Base-by-base conservation (phyloP, 495 filamentous ascomycete genomes). In the Aspergillus homomorphus region DNA sequence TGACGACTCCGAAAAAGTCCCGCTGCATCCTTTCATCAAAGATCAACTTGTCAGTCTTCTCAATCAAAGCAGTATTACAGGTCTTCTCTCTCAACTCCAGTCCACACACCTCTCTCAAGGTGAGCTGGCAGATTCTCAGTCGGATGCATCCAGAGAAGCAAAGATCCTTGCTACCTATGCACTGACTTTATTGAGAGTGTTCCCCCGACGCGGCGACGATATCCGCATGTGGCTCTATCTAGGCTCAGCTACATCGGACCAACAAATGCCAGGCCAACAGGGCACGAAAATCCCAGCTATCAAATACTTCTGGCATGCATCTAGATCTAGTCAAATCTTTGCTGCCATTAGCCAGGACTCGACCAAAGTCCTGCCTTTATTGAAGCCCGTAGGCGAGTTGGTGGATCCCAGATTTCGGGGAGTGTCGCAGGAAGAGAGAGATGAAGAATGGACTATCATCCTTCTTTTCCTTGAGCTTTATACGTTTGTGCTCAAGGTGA, bases 201-300 rank as follows among this genome's bases (percentile, higher is more conserved):
- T 99, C 62, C 94, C 92, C 19, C 79, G 82, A 9, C 81, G 84
- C 42, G 84, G 86, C 19, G 91, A 96, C 64, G 95, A 98, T 53
- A 95, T 98, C 52, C 87, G 92, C 0, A 96, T 98, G 90, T 95
- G 94, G 80, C 76, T 99, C 4, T 98, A 92, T 62, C 75, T 92
- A 15, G 88, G 91, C 0, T 91, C 91, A 28, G 86, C 89, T 12
- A 75, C 80, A 16, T 73, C 74, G 19, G 58, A 58, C 1, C 63
- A 69, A 24, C 62, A 66, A 15, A 33, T 60, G 3, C 80, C 79
- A 19, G 74, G 62, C 18, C 65, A 69, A 26, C 65, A 70, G 9
- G 68, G 66, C 15, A 66, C 64, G 5, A 75, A 79, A 53, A 68
- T 87, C 16, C 88, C 94, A 0, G 87, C 91, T 6, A 85, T 95